These are phyloP conservation scores for Magnusiomyces sp. DNA, from an alignment of 1,139 yeast species.

Conservation along the genomic window DNA sequence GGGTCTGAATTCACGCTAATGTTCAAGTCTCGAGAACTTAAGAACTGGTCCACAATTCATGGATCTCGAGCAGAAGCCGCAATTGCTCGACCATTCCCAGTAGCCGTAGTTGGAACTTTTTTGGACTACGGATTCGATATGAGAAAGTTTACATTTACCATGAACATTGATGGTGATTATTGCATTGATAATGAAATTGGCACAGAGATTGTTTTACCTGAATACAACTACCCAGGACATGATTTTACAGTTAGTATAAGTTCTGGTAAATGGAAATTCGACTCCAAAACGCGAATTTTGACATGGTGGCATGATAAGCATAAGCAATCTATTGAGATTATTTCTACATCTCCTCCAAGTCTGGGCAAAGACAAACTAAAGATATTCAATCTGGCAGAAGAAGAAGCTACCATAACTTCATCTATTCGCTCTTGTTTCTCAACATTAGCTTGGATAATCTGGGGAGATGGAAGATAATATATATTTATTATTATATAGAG, in stretches of 20 bases:
- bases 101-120: conserved; percentile 48
- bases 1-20: background rate
- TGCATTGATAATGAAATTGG: conserved; percentile 23
- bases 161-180: conserved; percentile 35
- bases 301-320: conserved; percentile 62
- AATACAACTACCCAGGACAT: conserved; percentile 51
- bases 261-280: conserved; percentile 48
- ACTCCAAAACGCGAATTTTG: conserved; percentile 45
- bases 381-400: too few relatives aligned
- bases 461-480: too few relatives aligned
- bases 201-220: conserved; percentile 59
- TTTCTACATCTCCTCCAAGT: conserved; percentile 3
- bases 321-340: conserved; percentile 25
- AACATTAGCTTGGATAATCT: too few relatives aligned
- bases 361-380: too few relatives aligned
- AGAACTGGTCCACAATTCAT: conserved; percentile 26
- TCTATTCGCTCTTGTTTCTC: too few relatives aligned
- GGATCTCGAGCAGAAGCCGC: conserved; percentile 69
- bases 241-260: conserved; percentile 37
- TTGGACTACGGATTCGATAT: conserved; percentile 50
- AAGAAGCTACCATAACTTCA: too few relatives aligned
- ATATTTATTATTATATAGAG: too few relatives aligned
- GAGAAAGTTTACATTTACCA: conserved; percentile 37
- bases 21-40: conserved; percentile 3
- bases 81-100: conserved; percentile 62